phyloP scores from a whole-genome alignment of 768 basidiomycete genomes.

The Auriculariales sp. region DNA sequence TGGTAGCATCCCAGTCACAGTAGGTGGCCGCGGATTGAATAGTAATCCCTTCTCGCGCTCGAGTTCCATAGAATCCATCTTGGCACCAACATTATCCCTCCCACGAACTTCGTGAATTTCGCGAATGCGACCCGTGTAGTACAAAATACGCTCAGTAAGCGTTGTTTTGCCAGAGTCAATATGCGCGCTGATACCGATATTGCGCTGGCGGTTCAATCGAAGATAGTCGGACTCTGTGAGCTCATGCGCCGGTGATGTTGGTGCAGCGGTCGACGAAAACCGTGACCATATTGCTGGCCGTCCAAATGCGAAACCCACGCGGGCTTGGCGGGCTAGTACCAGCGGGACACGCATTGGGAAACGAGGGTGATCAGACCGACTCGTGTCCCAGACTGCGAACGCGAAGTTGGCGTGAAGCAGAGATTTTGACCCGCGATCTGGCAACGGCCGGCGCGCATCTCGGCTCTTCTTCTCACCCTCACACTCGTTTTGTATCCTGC shows the following conservation, averaged over 20 bases:
- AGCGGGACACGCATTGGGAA: no score
- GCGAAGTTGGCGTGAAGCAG: no score
- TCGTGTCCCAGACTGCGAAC: no score
- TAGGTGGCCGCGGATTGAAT: constrained; percentile 98
- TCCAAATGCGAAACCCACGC: no score
- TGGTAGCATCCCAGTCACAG: constrained; percentile 81
- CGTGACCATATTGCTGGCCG: no score
- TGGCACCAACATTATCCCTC: constrained; percentile 89
- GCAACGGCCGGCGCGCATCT: no score
- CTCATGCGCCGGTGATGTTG: not conserved
- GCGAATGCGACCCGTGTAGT: constrained; percentile 88
- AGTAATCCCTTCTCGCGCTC: constrained; percentile 99
- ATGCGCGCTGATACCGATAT: constrained; percentile 92
- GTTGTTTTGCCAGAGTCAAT: constrained; percentile 98
- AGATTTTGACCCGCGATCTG: no score
- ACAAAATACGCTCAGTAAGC: constrained; percentile 87
- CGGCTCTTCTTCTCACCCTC: no score
- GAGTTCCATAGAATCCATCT: constrained; percentile 99
- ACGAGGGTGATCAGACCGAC: no score
- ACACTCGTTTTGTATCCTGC: no score
- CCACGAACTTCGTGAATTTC: constrained; percentile 96
- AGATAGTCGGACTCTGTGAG: constrained; percentile 51
- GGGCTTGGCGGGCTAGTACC: no score
- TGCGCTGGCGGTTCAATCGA: constrained; percentile 66
- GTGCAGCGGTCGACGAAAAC: no score